A percentile compares a stretch with the other conserved stretches of the same genome.
Conservation (phyloP, 805 yeast genomes). For the Cyberlindnera xylosilytica region DNA sequence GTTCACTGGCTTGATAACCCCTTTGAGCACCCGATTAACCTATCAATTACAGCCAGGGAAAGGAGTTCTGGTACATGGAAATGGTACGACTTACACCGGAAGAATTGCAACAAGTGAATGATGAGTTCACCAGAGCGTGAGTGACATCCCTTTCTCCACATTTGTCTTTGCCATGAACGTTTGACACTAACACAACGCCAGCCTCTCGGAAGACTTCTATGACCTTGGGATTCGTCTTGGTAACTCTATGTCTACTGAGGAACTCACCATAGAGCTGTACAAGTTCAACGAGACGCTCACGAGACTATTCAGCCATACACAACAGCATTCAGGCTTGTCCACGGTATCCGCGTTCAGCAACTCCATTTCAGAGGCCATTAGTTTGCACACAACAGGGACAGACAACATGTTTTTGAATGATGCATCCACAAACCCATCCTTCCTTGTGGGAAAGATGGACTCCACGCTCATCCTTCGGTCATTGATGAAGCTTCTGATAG, state of each 20-base stretch:
- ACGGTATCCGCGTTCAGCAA: not conserved
- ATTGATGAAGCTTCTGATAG: conserved; percentile 16
- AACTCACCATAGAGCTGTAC: conserved; percentile 21
- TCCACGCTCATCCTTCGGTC: conserved; percentile 19
- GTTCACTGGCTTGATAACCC: conserved; percentile 1
- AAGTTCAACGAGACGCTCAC: conserved; percentile 27
- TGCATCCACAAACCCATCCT: no score
- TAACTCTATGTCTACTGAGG: conserved; percentile 7
- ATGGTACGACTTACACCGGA: conserved; percentile 16
- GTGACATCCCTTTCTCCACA: no score
- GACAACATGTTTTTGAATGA: not conserved
- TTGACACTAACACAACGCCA: conserved; percentile 1
- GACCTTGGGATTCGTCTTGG: conserved; percentile 17
- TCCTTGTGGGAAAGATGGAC: conserved; percentile 13
- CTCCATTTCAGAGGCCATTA: conserved; percentile 1
- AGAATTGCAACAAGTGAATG: conserved; percentile 25
- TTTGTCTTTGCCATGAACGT: no score
- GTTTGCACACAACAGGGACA: not conserved
- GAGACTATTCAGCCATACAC: conserved; percentile 16
- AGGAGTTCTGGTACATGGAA: conserved; percentile 24
- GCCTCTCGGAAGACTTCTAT: conserved; percentile 14
- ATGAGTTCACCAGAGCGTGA: conserved; percentile 18
- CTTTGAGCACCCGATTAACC: conserved; percentile 5
- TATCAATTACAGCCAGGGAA: conserved; percentile 9
- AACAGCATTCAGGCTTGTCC: not conserved